Conservation (phyloP, 371 early-diverging fungal genomes). For the Smittium mucronatum region DNA sequence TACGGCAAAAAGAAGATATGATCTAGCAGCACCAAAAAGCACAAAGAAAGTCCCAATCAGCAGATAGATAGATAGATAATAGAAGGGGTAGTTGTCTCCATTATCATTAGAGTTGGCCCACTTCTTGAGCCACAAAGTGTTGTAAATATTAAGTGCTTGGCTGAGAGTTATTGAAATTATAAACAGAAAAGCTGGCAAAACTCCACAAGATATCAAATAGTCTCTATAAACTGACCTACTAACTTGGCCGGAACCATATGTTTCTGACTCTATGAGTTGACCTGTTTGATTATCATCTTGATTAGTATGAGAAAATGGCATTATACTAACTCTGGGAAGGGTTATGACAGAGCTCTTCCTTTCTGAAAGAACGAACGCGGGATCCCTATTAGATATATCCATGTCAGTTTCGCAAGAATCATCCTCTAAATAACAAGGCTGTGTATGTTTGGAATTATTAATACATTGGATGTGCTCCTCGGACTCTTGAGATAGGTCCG, state of each 20-base stretch:
- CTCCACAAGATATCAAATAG: slow-evolving; percentile 65
- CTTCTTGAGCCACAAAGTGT: slow-evolving; percentile 53
- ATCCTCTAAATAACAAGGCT: neutral
- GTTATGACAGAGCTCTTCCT: neutral
- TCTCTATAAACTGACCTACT: slow-evolving; percentile 47
- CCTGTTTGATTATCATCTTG: slow-evolving; percentile 36
- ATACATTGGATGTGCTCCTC: too few species aligned
- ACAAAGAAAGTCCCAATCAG: slow-evolving; percentile 50
- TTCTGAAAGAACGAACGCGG: neutral
- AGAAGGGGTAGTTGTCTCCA: slow-evolving; percentile 22
- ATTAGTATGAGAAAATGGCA: slow-evolving; percentile 30
- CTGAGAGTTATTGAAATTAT: slow-evolving; percentile 15
- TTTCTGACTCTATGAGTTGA: slow-evolving; percentile 55
- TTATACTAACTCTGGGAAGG: slow-evolving; percentile 16
- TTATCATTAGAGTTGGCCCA: slow-evolving; percentile 32
- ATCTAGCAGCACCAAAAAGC: slow-evolving; percentile 46
- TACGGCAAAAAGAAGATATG: slow-evolving; percentile 58
- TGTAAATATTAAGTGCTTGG: slow-evolving; percentile 32
- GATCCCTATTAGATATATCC: neutral
- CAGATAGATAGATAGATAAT: slow-evolving; percentile 66
- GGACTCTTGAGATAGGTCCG: neutral
- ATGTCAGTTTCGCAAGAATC: neutral
- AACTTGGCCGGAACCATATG: slow-evolving; percentile 64
- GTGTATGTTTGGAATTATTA: neutral
- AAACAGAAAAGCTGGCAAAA: slow-evolving; percentile 13